A percentile compares a stretch with the other conserved stretches of the same genome.
These are phyloP conservation scores for Ballota nigra DNA, from an alignment of 257 asterid species.

Conservation along the genomic window DNA sequence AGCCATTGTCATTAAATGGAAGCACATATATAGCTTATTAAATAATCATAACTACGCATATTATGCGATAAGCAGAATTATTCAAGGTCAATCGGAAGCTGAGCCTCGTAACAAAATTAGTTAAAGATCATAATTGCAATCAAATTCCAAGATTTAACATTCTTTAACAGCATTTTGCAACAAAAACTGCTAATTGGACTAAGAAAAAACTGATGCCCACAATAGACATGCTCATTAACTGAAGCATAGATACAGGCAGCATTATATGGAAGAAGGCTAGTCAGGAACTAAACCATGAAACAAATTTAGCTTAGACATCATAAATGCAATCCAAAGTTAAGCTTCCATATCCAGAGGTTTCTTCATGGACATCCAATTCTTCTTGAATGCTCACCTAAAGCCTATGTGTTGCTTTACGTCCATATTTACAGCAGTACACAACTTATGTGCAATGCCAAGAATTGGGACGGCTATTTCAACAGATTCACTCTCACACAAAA, in stretches of 20 bases:
- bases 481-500: not conserved
- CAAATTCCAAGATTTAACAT: conserved; percentile 20
- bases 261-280: not conserved
- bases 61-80: not conserved
- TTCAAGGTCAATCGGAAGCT: not conserved
- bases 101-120: not conserved
- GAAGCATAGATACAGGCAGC: not conserved
- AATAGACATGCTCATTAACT: not conserved
- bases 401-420: conserved; percentile 50
- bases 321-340: not conserved
- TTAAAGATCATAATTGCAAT: not conserved
- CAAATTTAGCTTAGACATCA: not conserved
- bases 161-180: conserved; percentile 47
- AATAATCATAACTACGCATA: not conserved
- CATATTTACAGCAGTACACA: conserved; percentile 81
- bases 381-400: conserved; percentile 65
- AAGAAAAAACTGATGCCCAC: not conserved
- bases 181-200: not conserved
- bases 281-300: not conserved
- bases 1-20: not conserved
- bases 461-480: conserved; percentile 47
- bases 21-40: not conserved
- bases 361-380: conserved; percentile 57
- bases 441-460: conserved; percentile 76
- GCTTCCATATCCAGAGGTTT: conserved; percentile 42